These are phyloP conservation scores for Hordeum pubiflorum DNA, from an alignment of 202 grass and related monocot genomes.

Conservation along the genomic window DNA sequence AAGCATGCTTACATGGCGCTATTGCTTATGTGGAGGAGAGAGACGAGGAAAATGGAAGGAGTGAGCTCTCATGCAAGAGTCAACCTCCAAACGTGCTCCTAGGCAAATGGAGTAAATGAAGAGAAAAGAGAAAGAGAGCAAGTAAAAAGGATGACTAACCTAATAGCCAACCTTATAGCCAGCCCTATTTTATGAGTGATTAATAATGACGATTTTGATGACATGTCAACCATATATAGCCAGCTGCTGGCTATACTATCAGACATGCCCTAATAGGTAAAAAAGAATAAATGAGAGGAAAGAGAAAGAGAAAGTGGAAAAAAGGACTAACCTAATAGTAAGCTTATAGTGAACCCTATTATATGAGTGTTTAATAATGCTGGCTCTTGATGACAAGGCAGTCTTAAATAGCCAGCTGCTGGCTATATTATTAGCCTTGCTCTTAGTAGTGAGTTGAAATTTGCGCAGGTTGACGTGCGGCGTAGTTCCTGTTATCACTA, in stretches of 20 bases:
- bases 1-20: not conserved
- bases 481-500: not conserved
- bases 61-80: not conserved
- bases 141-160: no score
- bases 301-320: not conserved
- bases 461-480: not conserved
- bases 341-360: not conserved
- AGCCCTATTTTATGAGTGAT: not conserved
- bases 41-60: not conserved
- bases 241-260: not conserved
- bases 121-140: not conserved
- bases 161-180: not conserved
- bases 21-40: not conserved
- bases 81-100: not conserved
- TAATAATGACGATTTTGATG: not conserved
- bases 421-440: not conserved
- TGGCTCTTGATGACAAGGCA: not conserved
- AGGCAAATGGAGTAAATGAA: not conserved
- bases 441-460: not conserved
- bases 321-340: not conserved
- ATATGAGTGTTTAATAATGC: not conserved
- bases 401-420: not conserved
- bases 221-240: not conserved
- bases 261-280: not conserved
- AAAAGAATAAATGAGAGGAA: not conserved